Evolutionary conservation across 2,329 filamentous ascomycete species (phyloP).

Genomic region (Colletotrichum sp.): DNA sequence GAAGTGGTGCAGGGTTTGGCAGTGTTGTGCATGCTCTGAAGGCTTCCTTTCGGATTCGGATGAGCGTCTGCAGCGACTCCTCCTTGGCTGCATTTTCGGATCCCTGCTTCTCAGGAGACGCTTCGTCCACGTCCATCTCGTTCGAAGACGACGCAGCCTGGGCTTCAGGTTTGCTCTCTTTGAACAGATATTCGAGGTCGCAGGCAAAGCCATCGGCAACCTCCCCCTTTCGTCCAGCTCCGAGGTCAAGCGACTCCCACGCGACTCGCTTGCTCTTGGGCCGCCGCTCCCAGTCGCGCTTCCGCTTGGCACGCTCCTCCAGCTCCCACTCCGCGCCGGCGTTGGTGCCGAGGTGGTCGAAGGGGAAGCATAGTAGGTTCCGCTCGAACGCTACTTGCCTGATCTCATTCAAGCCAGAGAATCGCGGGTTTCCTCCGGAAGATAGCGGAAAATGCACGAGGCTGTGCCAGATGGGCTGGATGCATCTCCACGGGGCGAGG

Average conservation of each 20-base stretch:
- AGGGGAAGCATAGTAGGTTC: constrained; percentile 81
- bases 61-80: constrained; percentile 13
- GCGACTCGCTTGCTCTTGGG: constrained; percentile 83
- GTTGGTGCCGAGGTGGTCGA: constrained; percentile 79
- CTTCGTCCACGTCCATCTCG: constrained; percentile 17
- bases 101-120: constrained; percentile 17
- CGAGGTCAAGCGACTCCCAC: constrained; percentile 77
- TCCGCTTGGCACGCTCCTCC: constrained; percentile 63
- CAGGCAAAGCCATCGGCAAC: constrained; percentile 82
- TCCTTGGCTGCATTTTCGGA: constrained; percentile 11
- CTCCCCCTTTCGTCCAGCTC: constrained; percentile 77
- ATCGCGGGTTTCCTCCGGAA: constrained; percentile 78
- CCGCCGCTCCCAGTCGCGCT: constrained; percentile 72
- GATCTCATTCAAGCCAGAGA: constrained; percentile 81
- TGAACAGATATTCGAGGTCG: constrained; percentile 78
- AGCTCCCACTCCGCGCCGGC: constrained; percentile 82
- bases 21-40: constrained; percentile 32
- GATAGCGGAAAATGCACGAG: constrained; percentile 83
- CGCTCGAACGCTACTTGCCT: constrained; percentile 84
- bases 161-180: constrained; percentile 24
- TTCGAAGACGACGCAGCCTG: background rate
- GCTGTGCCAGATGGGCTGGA: constrained; percentile 83
- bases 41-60: constrained; percentile 22
- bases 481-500: constrained; percentile 88
- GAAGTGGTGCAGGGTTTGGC: constrained; percentile 26